These are phyloP conservation scores for Pezicula carpinea DNA, from an alignment of 2,329 filamentous ascomycete species.

Conservation along the genomic window DNA sequence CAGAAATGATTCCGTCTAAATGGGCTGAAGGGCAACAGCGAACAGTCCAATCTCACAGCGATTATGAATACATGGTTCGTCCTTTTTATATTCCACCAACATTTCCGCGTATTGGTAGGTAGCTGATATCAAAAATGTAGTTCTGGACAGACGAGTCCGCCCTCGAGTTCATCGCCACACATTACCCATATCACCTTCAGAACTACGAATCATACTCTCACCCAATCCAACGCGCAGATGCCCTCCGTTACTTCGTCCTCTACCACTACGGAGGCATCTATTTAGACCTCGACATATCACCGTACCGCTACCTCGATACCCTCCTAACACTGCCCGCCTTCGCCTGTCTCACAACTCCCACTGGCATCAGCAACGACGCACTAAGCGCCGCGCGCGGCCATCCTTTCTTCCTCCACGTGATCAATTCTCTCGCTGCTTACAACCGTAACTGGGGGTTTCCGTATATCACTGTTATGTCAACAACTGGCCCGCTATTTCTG, in stretches of 20 bases:
- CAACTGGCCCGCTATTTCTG: conserved; percentile 68
- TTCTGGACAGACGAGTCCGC: conserved; percentile 65
- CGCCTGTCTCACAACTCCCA: conserved; percentile 50
- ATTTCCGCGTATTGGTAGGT: too few relatives aligned
- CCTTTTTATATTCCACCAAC: too few relatives aligned
- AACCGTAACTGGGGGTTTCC: conserved; percentile 52
- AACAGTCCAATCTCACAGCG: neutral
- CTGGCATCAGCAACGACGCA: conserved; percentile 72
- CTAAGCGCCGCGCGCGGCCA: conserved; percentile 67
- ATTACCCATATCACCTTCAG: conserved; percentile 72
- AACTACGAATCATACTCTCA: conserved; percentile 67
- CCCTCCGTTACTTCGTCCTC: conserved; percentile 71
- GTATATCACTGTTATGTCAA: conserved; percentile 74
- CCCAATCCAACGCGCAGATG: conserved; percentile 68
- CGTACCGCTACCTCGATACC: neutral
- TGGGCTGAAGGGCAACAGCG: neutral
- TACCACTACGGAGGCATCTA: conserved; percentile 72
- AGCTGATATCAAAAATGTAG: neutral
- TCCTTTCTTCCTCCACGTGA: conserved; percentile 65
- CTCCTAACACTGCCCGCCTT: conserved; percentile 2
- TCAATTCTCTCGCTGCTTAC: conserved; percentile 59
- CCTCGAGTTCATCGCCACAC: conserved; percentile 60
- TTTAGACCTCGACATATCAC: conserved; percentile 58
- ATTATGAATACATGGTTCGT: too few relatives aligned
- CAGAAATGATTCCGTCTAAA: neutral